Evolutionary conservation across 202 grass and related monocot genomes (phyloP), one percentile per base, ranked within the genome.

Genomic region (Musa balbisiana): DNA sequence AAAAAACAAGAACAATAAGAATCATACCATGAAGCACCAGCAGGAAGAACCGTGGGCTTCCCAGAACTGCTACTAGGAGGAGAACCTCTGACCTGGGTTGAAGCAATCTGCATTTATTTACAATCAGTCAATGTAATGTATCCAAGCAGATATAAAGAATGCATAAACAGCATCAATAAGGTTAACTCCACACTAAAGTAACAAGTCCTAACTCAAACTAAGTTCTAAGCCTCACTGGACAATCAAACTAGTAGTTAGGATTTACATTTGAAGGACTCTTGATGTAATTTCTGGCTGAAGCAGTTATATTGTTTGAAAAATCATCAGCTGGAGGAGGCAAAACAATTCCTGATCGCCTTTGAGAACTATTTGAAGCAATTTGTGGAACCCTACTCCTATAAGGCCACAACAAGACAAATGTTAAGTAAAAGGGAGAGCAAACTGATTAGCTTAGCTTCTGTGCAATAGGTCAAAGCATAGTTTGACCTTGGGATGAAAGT

Each of bases 381-480:
- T 98, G 94, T 12, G 94, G 95, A 64, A 98, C 91, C 89, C 91
- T 90, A 83, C 88, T 94, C 91, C 95, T 98, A 79, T 16, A 52
- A 64, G 25, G 13, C 9, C 49, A 66, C 17, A 76, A 51, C 17
- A 74, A 54, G 25, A 10, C 5, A 77, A 25, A 62, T 64, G 27
- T 19, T n/a, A 68, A 69, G 2, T 17, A 15, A 49, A 69, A 62
- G 9, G 6, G 17, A 19, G 15, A 59, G 14, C 17, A 59, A 59
- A 59, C 58, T 62, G 14, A 3, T 62, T 6, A 43, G 33, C 33
- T 43, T 43, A 43, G 33, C 33, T 43, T 12, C 17, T 58, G 55
- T 58, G 17, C 5, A 58, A 58, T 58, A 58, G 14, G 12, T 14
- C 14, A 62, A 62, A 62, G 3, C 58, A 62, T 62, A 62, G 33